phyloP scores from a whole-genome alignment of 202 grass and related monocot species.

The Dendrocalamus latiflorus region DNA sequence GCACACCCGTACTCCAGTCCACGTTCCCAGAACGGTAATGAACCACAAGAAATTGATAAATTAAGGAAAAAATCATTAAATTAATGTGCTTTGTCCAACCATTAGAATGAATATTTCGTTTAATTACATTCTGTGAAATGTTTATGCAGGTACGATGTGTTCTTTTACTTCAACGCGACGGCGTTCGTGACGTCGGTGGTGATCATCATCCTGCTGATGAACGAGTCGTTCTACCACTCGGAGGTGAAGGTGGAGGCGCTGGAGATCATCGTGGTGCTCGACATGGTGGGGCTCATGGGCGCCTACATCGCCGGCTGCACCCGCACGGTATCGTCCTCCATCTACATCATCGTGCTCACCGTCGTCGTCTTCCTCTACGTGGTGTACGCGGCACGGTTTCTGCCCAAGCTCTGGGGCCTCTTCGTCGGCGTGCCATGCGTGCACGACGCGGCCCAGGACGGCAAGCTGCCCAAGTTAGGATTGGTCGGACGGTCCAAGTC shows the following conservation, averaged over 20 bases:
- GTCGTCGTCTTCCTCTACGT: conserved; percentile 44
- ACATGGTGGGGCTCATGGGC: conserved; percentile 57
- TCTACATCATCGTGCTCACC: conserved; percentile 44
- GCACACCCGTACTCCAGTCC: no score
- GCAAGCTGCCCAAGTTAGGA: background rate
- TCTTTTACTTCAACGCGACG: conserved; percentile 41
- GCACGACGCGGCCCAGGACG: background rate
- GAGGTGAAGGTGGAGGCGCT: conserved; percentile 18
- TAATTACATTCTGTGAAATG: background rate
- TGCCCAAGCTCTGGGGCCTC: conserved; percentile 15
- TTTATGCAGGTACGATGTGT: conserved; percentile 12
- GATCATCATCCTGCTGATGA: conserved; percentile 47
- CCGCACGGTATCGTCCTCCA: background rate
- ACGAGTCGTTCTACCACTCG: conserved; percentile 15
- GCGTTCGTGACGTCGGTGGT: conserved; percentile 48
- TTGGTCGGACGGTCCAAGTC: no score
- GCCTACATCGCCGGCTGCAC: conserved; percentile 40
- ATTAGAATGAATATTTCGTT: background rate
- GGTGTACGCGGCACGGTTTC: conserved; percentile 5
- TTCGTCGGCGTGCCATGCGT: background rate
- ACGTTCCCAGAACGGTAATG: no score
- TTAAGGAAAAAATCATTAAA: background rate
- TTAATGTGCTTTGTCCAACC: background rate
- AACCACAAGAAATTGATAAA: background rate
- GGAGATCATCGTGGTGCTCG: conserved; percentile 41